Conservation (phyloP, 225 moss, liverwort and hornwort genomes). For the Rhytidiadelphus loreus region DNA sequence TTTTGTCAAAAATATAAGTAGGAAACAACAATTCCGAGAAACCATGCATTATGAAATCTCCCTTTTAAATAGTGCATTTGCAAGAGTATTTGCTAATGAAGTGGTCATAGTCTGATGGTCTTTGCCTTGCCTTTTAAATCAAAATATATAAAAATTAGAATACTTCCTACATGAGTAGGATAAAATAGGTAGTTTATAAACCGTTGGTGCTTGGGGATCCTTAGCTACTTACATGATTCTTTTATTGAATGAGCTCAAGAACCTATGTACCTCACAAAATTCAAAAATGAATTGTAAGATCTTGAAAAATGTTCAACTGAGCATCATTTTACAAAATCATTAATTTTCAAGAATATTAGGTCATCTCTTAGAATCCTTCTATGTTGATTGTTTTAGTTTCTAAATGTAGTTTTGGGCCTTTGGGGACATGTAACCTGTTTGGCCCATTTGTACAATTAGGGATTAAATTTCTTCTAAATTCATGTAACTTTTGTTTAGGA, state of each 20-base stretch:
- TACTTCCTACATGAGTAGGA: not conserved
- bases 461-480: too few relatives aligned
- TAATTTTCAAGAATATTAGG: not conserved
- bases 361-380: not conserved
- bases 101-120: too few relatives aligned
- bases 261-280: not conserved
- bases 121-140: too few relatives aligned
- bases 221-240: not conserved
- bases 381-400: not conserved
- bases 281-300: not conserved
- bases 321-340: not conserved
- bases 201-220: accelerated
- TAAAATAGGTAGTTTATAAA: not conserved
- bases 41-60: too few relatives aligned
- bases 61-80: not conserved
- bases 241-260: not conserved
- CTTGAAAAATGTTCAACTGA: not conserved
- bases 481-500: accelerated
- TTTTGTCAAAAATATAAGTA: not conserved
- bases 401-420: not conserved
- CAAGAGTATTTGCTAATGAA: not conserved
- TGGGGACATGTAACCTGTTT: accelerated
- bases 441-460: not conserved
- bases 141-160: not conserved
- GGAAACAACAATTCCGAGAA: not conserved